Percentiles rank a stretch among this genome's conserved stretches.
Evolutionary conservation across 257 asterid species (phyloP).

Genomic region (Knoxia roxburghii): DNA sequence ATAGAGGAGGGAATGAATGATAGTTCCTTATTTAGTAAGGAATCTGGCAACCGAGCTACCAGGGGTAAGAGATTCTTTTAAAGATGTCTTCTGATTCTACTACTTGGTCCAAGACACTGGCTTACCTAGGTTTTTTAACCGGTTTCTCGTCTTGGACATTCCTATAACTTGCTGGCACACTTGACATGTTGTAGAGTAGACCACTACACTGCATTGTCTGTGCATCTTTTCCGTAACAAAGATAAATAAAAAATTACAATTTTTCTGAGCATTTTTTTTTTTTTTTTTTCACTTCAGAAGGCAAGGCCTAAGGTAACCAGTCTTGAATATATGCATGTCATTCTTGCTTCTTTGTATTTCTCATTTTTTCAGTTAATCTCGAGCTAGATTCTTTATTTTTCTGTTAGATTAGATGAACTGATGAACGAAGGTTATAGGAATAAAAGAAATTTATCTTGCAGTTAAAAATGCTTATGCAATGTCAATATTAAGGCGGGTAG

Average conservation of each 20-base stretch:
- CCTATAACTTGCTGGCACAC: neutral
- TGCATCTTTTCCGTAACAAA: neutral
- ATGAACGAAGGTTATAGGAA: neutral
- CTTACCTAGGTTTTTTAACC: neutral
- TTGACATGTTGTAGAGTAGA: neutral
- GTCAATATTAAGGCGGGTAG: conserved; percentile 76
- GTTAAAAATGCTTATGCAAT: conserved; percentile 90
- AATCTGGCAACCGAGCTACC: conserved; percentile 38
- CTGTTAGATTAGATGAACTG: neutral
- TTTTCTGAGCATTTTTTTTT: neutral
- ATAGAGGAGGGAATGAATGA: conserved; percentile 41
- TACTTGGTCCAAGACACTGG: neutral
- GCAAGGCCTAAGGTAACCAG: neutral
- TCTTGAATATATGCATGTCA: neutral
- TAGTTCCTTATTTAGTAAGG: conserved; percentile 31
- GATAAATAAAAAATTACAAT: neutral
- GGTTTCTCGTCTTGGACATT: neutral
- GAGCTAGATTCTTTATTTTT: neutral
- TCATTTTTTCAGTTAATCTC: neutral
- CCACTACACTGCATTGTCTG: neutral
- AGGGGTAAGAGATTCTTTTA: conserved; percentile 40
- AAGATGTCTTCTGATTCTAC: neutral
- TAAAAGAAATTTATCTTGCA: conserved; percentile 19
- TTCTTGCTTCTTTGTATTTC: neutral
- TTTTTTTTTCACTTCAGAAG: neutral